These are phyloP conservation scores for Candida sojae DNA, from an alignment of 1,139 yeast species.

Conservation along the genomic window DNA sequence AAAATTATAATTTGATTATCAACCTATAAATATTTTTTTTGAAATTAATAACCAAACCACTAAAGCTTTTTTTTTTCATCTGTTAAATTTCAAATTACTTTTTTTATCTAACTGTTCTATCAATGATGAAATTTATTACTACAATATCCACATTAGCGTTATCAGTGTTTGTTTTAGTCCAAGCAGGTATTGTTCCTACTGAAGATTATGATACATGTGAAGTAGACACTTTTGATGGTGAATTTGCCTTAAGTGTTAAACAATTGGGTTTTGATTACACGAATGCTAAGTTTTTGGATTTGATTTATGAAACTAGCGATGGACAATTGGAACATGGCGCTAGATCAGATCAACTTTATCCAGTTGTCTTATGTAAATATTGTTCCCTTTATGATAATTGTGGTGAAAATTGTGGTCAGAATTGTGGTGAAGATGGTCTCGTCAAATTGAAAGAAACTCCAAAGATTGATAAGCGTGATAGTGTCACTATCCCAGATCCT, in stretches of 20 bases:
- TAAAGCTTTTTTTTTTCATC: no score
- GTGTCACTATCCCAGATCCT: not conserved
- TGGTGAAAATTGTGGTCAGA: not conserved
- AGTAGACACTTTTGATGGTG: not conserved
- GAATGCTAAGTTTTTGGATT: conserved; percentile 2
- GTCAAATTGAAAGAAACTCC: not conserved
- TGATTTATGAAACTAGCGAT: conserved; percentile 7
- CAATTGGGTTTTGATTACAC: not conserved
- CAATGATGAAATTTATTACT: not conserved
- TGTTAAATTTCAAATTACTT: no score
- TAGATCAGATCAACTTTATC: conserved; percentile 4
- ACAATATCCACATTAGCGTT: not conserved
- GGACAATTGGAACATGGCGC: conserved; percentile 7
- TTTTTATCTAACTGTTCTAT: no score
- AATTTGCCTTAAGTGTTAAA: conserved; percentile 2
- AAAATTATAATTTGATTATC: no score
- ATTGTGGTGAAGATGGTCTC: conserved; percentile 1
- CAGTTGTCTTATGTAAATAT: conserved; percentile 3
- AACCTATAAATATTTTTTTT: no score
- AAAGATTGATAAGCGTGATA: not conserved
- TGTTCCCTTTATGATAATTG: conserved; percentile 3
- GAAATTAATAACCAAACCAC: no score
- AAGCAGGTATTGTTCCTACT: not conserved
- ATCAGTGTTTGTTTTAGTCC: not conserved
- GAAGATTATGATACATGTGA: not conserved